Evolutionary conservation across 257 asterid genomes (phyloP), one percentile per base, ranked within the genome.

Genomic region (Echium plantagineum): DNA sequence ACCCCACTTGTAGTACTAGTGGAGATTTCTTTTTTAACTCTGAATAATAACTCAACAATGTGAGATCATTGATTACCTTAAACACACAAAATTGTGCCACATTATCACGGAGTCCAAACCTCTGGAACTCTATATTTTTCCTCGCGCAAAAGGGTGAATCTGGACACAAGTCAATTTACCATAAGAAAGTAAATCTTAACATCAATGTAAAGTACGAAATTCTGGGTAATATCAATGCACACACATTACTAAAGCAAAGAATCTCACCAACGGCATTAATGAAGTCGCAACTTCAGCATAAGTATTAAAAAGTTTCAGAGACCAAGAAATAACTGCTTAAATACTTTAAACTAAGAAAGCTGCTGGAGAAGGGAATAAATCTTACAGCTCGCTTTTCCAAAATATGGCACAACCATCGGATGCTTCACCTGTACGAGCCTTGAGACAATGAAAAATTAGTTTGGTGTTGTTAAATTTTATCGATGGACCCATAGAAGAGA

Each of bases 371-470:
- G 58, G 58, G 58, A 60, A 21, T 58, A 62, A 72, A 60, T 66
- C 86, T 72, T 86, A 89, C 97, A 74, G 70, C 58, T 90, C 66
- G 0, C 66, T 31, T 64, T 76, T 81, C 97, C 97, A 90, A 68
- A 90, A 86, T 69, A 85, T 75, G 17, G 94, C 87, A 66, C 97
- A 90, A 12, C 97, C 97, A 79, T 90, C 97, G 62, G 59, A 69
- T 21, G 89, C 69, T 61, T 84, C 97, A 64, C 94, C 94, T 28
- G 83, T 74, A 69, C 97, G 94, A 66, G 81, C 80, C 97, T 90
- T 59, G 5, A 31, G 38, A 63, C 35, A 61, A 65, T 28, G 60
- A 59, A 16, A 61, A 76, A 62, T 56, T 20, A 62, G 60, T 57
- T 68, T 61, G 35, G n/a, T 62, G 58, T 74, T 65, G 74, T 59